These are phyloP conservation scores for Roridomyces roridus DNA, from an alignment of 768 basidiomycete genomes.

Conservation along the genomic window DNA sequence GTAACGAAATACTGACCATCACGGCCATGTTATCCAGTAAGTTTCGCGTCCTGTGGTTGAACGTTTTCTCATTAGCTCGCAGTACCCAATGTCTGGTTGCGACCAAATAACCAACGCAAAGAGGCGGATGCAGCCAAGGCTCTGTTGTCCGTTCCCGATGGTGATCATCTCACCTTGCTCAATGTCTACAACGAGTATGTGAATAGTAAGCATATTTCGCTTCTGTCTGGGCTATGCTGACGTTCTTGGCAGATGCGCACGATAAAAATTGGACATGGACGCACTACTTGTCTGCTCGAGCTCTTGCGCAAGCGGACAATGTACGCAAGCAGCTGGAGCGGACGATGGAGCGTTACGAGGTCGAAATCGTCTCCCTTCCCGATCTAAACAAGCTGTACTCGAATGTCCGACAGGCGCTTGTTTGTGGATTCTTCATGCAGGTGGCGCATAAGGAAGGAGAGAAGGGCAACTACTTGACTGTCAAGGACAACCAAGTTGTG, in stretches of 20 bases:
- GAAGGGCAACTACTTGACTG: slow-evolving; percentile 85
- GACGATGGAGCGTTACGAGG: slow-evolving; percentile 89
- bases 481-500: slow-evolving; percentile 95
- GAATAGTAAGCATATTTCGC: slow-evolving; percentile 58
- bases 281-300: slow-evolving; percentile 84
- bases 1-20: slow-evolving; percentile 93
- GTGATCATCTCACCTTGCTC: slow-evolving; percentile 94
- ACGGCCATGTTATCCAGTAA: slow-evolving; percentile 95
- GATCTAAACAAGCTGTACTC: slow-evolving; percentile 76
- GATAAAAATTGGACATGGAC: slow-evolving; percentile 92
- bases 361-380: slow-evolving; percentile 70
- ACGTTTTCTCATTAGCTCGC: neutral
- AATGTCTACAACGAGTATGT: slow-evolving; percentile 96
- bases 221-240: neutral
- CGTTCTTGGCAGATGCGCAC: slow-evolving; percentile 57
- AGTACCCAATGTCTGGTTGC: slow-evolving; percentile 95
- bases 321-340: slow-evolving; percentile 89
- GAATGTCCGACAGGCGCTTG: slow-evolving; percentile 83
- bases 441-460: slow-evolving; percentile 94
- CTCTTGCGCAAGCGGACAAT: slow-evolving; percentile 91
- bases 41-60: slow-evolving; percentile 23
- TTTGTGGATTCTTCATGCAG: slow-evolving; percentile 98
- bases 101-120: slow-evolving; percentile 85
- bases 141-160: slow-evolving; percentile 86
- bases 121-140: slow-evolving; percentile 95